Percentiles rank a stretch among this genome's conserved stretches.
phyloP scores from a whole-genome alignment of 2,329 filamentous ascomycete genomes.

The Colletotrichum kahawae region DNA sequence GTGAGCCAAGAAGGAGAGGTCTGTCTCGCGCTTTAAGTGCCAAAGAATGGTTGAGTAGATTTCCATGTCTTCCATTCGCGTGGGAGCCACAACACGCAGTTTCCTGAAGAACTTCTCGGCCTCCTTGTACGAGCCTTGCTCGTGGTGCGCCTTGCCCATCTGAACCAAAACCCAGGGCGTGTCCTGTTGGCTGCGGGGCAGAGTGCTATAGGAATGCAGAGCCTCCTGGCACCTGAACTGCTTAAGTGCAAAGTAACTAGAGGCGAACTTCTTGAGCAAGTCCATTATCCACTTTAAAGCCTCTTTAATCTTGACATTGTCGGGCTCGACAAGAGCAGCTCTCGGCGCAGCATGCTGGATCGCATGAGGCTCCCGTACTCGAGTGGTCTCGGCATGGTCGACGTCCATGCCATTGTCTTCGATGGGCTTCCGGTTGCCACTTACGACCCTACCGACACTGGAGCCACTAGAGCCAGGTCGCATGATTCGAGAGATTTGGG shows the following conservation, averaged over 20 bases:
- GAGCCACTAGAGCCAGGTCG: slow-evolving; percentile 69
- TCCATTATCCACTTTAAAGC: slow-evolving; percentile 79
- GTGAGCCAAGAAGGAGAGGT: slow-evolving; percentile 90
- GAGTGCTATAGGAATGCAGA: slow-evolving; percentile 71
- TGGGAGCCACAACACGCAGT: slow-evolving; percentile 80
- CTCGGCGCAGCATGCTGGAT: slow-evolving; percentile 41
- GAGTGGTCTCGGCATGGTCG: slow-evolving; percentile 67
- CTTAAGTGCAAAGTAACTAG: slow-evolving; percentile 78
- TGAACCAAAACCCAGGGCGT: slow-evolving; percentile 94
- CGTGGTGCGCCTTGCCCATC: slow-evolving; percentile 89
- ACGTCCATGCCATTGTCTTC: slow-evolving; percentile 72
- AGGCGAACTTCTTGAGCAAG: slow-evolving; percentile 80
- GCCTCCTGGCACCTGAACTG: slow-evolving; percentile 82
- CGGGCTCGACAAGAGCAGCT: slow-evolving; percentile 43
- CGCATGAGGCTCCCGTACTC: slow-evolving; percentile 45
- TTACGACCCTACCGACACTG: slow-evolving; percentile 84
- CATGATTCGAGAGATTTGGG: slow-evolving; percentile 70
- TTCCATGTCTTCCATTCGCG: slow-evolving; percentile 92
- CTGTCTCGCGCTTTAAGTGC: slow-evolving; percentile 92
- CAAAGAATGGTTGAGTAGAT: slow-evolving; percentile 99
- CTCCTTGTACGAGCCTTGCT: slow-evolving; percentile 84
- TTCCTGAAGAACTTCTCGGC: slow-evolving; percentile 86
- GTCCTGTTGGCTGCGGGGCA: slow-evolving; percentile 79
- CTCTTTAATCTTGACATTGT: slow-evolving; percentile 73
- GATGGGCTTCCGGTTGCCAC: slow-evolving; percentile 82